phyloP scores from a whole-genome alignment of 129 eudicot genomes.

The Helianthus tuberosus region DNA sequence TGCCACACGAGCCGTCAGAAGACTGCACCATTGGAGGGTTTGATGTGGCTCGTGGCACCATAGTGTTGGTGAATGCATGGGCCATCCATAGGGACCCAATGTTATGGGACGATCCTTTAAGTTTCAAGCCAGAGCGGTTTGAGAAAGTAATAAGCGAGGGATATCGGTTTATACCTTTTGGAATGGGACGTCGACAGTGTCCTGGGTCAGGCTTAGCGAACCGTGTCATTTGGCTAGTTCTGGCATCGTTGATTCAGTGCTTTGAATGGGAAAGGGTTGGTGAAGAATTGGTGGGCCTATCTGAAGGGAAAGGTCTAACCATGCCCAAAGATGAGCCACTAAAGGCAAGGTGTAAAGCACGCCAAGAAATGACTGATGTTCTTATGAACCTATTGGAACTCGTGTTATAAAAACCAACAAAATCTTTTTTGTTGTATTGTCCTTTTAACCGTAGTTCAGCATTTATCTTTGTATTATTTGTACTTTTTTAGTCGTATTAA shows the following conservation, averaged over 20 bases:
- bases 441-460: not conserved
- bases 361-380: slow-evolving; percentile 25
- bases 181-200: slow-evolving; percentile 41
- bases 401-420: not conserved
- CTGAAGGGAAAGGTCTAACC: slow-evolving; percentile 37
- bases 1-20: slow-evolving; percentile 38
- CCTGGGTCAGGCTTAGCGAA: slow-evolving; percentile 33
- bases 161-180: slow-evolving; percentile 35
- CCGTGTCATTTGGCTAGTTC: slow-evolving; percentile 23
- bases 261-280: slow-evolving; percentile 43
- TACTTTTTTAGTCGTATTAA: not conserved
- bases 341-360: slow-evolving; percentile 42
- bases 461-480: not conserved
- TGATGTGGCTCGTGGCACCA: slow-evolving; percentile 34
- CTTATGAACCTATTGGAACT: slow-evolving; percentile 20
- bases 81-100: slow-evolving; percentile 16
- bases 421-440: not conserved
- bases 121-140: slow-evolving; percentile 32
- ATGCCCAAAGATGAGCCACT: slow-evolving; percentile 43
- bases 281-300: slow-evolving; percentile 29
- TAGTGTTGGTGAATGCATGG: slow-evolving; percentile 33
- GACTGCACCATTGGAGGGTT: slow-evolving; percentile 44
- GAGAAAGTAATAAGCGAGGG: slow-evolving; percentile 17
- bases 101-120: slow-evolving; percentile 1
- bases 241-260: slow-evolving; percentile 42